Conservation (phyloP, 2,329 filamentous ascomycete species). For the Ophiostoma piceae region DNA sequence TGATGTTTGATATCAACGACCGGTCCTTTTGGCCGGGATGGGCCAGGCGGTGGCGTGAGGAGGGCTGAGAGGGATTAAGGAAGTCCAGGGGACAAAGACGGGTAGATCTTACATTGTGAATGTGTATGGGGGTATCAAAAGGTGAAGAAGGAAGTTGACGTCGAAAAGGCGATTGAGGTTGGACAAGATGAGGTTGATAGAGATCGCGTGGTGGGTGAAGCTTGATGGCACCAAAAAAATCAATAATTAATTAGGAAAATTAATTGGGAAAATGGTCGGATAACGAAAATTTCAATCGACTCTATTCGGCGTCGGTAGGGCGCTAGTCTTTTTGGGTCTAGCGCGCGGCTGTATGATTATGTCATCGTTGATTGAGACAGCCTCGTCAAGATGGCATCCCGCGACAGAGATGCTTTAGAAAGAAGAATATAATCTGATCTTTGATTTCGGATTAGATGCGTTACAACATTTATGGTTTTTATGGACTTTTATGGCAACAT, state of each 20-base stretch:
- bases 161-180: background rate
- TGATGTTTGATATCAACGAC: background rate
- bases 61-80: background rate
- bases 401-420: too few relatives aligned
- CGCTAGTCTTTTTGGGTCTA: background rate
- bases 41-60: background rate
- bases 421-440: too few relatives aligned
- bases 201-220: constrained; percentile 11
- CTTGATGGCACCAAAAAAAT: background rate
- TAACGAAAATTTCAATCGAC: constrained; percentile 12
- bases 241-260: background rate
- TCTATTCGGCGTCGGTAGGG: background rate
- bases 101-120: constrained; percentile 1
- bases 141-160: background rate
- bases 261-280: background rate
- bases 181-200: background rate
- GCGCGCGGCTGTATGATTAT: constrained; percentile 1
- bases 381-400: background rate
- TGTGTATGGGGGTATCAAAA: background rate
- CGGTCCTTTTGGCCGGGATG: background rate
- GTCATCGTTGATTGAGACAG: background rate
- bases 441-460: too few relatives aligned
- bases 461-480: too few relatives aligned
- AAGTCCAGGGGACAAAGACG: background rate
- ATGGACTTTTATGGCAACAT: too few relatives aligned